Percentiles rank a stretch among this genome's conserved stretches.
Evolutionary conservation across 1,284 basidiomycete species (phyloP).

Genomic region (Uromyces viciae-fabae): DNA sequence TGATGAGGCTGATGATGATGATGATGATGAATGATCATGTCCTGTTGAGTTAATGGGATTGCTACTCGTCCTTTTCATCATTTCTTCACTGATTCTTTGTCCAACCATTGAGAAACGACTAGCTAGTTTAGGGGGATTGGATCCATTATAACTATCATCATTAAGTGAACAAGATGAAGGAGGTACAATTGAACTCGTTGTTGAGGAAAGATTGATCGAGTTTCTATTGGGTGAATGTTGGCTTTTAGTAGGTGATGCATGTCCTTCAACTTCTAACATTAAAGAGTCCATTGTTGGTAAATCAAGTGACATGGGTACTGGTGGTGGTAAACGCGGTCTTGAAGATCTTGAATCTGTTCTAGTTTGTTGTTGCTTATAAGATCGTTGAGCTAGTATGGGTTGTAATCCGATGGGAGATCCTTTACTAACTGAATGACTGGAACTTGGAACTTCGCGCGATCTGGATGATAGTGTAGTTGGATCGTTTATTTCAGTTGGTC

Average conservation of each 20-base stretch:
- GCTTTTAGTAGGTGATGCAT: too few relatives aligned
- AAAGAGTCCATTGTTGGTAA: conserved; percentile 33
- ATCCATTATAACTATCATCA: too few relatives aligned
- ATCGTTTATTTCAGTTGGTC: background rate
- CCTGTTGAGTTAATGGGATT: background rate
- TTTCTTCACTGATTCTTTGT: conserved; percentile 14
- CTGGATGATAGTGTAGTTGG: too few relatives aligned
- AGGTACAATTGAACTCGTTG: background rate
- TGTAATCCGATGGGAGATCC: background rate
- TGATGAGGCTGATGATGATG: too few relatives aligned
- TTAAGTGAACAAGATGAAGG: too few relatives aligned
- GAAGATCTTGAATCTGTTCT: background rate
- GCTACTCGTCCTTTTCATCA: background rate
- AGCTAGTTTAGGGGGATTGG: background rate
- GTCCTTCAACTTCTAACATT: background rate
- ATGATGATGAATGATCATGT: background rate
- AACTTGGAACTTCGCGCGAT: too few relatives aligned
- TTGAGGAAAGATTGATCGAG: background rate
- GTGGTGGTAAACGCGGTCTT: background rate
- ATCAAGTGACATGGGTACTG: conserved; percentile 13
- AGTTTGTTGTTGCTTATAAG: background rate
- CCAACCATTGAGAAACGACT: background rate
- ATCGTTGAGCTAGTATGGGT: background rate
- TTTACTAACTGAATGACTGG: background rate
- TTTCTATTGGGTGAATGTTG: background rate